These are phyloP conservation scores for Naegleria gruberi DNA, from an alignment of 208 protist species.

Conservation along the genomic window DNA sequence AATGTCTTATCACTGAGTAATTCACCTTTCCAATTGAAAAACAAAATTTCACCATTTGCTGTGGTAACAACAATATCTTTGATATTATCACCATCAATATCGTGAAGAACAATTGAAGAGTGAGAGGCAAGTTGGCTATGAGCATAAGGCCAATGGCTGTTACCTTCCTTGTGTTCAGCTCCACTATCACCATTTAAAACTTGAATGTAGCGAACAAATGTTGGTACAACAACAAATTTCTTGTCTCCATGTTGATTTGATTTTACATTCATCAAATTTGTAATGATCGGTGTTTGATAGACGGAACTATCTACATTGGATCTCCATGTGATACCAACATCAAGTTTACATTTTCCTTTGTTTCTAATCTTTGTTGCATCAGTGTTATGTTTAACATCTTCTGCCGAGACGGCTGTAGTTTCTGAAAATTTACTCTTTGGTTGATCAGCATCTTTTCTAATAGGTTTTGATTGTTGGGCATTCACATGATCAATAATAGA, in stretches of 20 bases:
- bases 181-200: slow-evolving; percentile 12
- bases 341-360: not conserved
- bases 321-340: not conserved
- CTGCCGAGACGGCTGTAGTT: not conserved
- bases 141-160: not conserved
- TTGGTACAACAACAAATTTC: not conserved
- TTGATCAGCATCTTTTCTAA: not conserved
- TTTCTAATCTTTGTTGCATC: not conserved
- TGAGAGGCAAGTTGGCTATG: not conserved
- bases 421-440: not conserved
- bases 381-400: not conserved
- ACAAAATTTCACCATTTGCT: not conserved
- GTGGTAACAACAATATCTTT: not conserved
- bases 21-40: not conserved
- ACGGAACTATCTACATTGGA: not conserved
- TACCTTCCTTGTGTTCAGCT: not conserved
- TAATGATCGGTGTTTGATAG: slow-evolving; percentile 3
- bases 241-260: not conserved
- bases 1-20: not conserved
- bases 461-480: not conserved
- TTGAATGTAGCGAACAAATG: slow-evolving; percentile 13
- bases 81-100: not conserved
- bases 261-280: not conserved
- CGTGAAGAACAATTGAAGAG: not conserved
- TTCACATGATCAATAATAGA: too few species aligned